Evolutionary conservation across 345 rosid genomes (phyloP).

Genomic region (Garcia nutans): DNA sequence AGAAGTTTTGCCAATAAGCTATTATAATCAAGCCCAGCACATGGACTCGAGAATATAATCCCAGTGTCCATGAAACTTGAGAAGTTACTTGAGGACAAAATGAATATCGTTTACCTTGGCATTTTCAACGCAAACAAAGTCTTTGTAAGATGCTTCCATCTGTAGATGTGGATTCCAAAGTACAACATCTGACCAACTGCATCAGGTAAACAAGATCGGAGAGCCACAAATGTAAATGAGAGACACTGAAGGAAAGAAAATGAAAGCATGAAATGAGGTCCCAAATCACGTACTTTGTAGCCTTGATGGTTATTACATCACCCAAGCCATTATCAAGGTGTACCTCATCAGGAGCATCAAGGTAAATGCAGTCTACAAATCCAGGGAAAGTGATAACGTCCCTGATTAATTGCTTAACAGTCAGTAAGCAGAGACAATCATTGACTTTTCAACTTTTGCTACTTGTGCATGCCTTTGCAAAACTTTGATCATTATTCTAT

Average conservation of each 20-base stretch:
- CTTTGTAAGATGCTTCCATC: conserved; percentile 94
- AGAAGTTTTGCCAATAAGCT: conserved; percentile 9
- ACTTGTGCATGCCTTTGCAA: neutral
- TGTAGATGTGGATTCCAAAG: conserved; percentile 88
- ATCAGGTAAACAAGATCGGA: conserved; percentile 8
- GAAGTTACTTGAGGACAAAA: conserved; percentile 7
- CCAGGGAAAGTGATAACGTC: conserved; percentile 79
- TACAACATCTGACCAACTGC: conserved; percentile 94
- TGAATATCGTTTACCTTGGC: conserved; percentile 60
- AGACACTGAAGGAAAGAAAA: neutral
- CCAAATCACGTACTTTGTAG: conserved; percentile 54
- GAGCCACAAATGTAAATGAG: conserved; percentile 10
- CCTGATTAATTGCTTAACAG: conserved; percentile 45
- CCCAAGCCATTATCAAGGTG: conserved; percentile 88
- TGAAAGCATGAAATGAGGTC: conserved; percentile 19
- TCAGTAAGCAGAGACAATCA: conserved; percentile 19
- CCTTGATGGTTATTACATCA: conserved; percentile 54
- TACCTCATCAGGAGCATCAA: conserved; percentile 63
- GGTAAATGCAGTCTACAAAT: conserved; percentile 85
- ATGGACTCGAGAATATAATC: neutral
- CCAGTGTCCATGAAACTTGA: conserved; percentile 8
- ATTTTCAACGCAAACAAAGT: conserved; percentile 87
- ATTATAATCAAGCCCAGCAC: neutral
- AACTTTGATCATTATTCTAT: neutral
- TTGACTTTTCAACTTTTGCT: neutral